Evolutionary conservation across 2,329 filamentous ascomycete species (phyloP).

Genomic region (Xylaria sp.): DNA sequence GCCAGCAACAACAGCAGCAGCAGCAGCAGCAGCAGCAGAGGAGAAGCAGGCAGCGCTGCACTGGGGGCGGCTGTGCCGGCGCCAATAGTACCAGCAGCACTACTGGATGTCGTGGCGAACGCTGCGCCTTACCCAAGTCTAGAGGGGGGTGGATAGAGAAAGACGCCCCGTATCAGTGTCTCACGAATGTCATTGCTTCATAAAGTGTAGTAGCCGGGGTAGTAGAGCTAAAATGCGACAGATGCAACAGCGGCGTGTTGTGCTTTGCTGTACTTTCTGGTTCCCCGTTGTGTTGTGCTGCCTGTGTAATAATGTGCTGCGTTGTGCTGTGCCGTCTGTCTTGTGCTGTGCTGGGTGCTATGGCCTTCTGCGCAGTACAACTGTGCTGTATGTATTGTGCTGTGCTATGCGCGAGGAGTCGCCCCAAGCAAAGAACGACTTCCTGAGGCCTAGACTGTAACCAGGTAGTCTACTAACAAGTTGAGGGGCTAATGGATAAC

Average conservation of each 20-base stretch:
- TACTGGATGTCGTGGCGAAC: slow-evolving; percentile 35
- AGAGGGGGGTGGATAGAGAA: slow-evolving; percentile 46
- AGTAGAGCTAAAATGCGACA: slow-evolving; percentile 42
- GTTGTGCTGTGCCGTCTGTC: slow-evolving; percentile 23
- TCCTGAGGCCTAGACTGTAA: slow-evolving; percentile 37
- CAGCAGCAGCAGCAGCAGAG: slow-evolving; percentile 19
- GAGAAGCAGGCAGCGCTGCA: slow-evolving; percentile 13
- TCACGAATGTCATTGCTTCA: slow-evolving; percentile 50
- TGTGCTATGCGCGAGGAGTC: slow-evolving; percentile 30
- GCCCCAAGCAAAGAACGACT: slow-evolving; percentile 32
- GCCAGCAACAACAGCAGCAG: slow-evolving; percentile 22
- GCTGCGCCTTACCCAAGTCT: slow-evolving; percentile 48
- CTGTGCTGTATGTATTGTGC: slow-evolving; percentile 2
- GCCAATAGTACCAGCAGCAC: slow-evolving; percentile 25
- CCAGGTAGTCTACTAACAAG: slow-evolving; percentile 24
- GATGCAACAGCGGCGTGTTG: slow-evolving; percentile 34
- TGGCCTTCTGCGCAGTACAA: not conserved
- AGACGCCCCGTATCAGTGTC: slow-evolving; percentile 45
- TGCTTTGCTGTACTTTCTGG: slow-evolving; percentile 12
- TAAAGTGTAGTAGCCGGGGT: slow-evolving; percentile 38
- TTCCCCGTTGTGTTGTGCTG: not conserved
- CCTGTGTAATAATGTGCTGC: slow-evolving; percentile 18
- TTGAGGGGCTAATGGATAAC: slow-evolving; percentile 21
- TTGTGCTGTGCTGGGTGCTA: slow-evolving; percentile 21
- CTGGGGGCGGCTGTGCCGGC: slow-evolving; percentile 4